Conservation (phyloP, 2,329 filamentous ascomycete genomes). For the Helotiales sp. region DNA sequence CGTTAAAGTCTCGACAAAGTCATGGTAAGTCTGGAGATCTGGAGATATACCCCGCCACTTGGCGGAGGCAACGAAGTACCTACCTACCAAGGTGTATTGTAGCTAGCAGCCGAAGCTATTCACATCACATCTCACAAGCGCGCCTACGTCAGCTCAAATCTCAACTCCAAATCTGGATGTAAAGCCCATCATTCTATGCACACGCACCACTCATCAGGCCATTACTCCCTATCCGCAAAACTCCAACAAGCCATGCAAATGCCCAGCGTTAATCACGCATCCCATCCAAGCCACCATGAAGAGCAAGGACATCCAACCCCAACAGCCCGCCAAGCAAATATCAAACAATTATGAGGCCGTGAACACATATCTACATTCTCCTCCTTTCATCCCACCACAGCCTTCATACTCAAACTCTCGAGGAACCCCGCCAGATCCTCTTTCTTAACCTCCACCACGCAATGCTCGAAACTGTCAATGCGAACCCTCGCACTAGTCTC, state of each 20-base stretch:
- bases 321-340: slow-evolving; percentile 1
- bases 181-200: no score
- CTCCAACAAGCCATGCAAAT: neutral
- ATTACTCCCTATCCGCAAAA: no score
- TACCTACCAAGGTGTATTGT: no score
- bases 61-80: no score
- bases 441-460: slow-evolving; percentile 96
- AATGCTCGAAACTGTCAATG: slow-evolving; percentile 96
- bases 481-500: slow-evolving; percentile 88
- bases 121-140: no score
- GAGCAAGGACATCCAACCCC: neutral
- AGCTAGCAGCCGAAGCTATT: no score
- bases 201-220: no score
- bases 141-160: no score
- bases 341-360: slow-evolving; percentile 16
- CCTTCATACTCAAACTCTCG: slow-evolving; percentile 88
- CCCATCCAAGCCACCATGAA: neutral
- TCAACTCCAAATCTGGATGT: no score
- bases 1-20: no score
- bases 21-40: no score
- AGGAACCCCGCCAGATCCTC: slow-evolving; percentile 90
- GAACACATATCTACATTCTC: slow-evolving; percentile 25
- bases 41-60: no score
- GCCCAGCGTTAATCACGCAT: neutral
- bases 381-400: slow-evolving; percentile 62